phyloP scores from a whole-genome alignment of 2,329 filamentous ascomycete species.

The Neofusicoccum kwambonambiense region DNA sequence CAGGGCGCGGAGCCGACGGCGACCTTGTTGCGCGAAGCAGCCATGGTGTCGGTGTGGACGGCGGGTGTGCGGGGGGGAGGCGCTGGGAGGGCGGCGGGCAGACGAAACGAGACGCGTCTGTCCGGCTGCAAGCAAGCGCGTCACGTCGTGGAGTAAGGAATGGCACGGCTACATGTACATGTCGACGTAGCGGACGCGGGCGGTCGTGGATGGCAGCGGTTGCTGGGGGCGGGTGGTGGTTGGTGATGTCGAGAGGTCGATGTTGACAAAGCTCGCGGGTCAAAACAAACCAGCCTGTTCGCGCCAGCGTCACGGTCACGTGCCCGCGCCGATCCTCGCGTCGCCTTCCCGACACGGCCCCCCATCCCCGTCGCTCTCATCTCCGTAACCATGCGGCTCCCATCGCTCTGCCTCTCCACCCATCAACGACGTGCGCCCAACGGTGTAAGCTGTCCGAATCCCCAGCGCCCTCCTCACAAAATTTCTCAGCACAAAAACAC shows the following conservation, averaged over 20 bases:
- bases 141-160: background rate
- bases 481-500: no score
- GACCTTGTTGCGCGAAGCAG: slow-evolving; percentile 27
- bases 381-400: no score
- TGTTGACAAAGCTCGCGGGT: background rate
- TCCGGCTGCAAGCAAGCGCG: background rate
- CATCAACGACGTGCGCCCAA: no score
- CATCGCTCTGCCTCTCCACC: no score
- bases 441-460: no score
- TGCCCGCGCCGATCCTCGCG: background rate
- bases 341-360: background rate
- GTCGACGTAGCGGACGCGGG: background rate
- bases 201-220: background rate
- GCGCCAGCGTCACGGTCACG: background rate
- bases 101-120: background rate
- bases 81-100: background rate
- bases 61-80: background rate
- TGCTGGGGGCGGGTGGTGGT: slow-evolving; percentile 3
- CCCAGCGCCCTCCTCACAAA: no score
- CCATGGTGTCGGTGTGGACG: slow-evolving; percentile 20
- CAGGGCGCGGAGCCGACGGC: slow-evolving; percentile 80
- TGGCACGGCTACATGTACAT: background rate
- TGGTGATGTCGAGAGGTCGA: slow-evolving; percentile 1
- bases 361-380: no score
- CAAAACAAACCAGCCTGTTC: background rate